phyloP scores from a whole-genome alignment of 306 rosid genomes.

The Castanea mollissima region DNA sequence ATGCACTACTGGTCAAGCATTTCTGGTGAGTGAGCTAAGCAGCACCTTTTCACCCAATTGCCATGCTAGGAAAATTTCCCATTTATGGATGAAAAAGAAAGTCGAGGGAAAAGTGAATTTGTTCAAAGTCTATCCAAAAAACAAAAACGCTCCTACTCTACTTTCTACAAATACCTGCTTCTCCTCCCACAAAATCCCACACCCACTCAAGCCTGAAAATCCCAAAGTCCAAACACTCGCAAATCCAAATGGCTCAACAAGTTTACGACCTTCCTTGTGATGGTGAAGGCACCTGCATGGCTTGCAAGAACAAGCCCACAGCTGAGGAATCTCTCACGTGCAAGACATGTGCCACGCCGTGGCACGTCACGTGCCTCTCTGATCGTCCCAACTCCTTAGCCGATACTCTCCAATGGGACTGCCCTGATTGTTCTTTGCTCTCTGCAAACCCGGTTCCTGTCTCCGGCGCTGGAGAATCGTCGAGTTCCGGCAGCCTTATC shows the following conservation, averaged over 20 bases:
- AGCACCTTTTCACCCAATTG: neutral
- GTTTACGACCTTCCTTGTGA: conserved; percentile 46
- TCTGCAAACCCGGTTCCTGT: neutral
- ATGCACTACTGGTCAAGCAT: neutral
- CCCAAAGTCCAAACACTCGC: neutral
- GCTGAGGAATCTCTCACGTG: conserved; percentile 34
- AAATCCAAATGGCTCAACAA: conserved; percentile 9
- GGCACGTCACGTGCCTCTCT: conserved; percentile 50
- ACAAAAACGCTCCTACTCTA: neutral
- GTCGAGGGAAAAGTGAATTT: neutral
- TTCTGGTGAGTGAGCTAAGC: neutral
- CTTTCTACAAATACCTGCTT: neutral
- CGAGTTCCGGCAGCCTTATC: conserved; percentile 18
- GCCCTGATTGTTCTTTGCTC: conserved; percentile 46
- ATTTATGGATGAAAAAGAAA: neutral
- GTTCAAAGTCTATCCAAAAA: neutral
- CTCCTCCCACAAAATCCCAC: neutral
- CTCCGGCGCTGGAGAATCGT: neutral
- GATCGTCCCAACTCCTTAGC: conserved; percentile 28
- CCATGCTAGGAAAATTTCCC: neutral
- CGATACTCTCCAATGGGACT: conserved; percentile 42
- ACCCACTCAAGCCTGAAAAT: no score
- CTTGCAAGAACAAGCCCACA: conserved; percentile 42
- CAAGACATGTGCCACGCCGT: conserved; percentile 43
- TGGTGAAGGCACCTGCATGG: conserved; percentile 52